Evolutionary conservation across 495 filamentous ascomycete species (phyloP).

Genomic region (Annulohypoxylon moriforme): DNA sequence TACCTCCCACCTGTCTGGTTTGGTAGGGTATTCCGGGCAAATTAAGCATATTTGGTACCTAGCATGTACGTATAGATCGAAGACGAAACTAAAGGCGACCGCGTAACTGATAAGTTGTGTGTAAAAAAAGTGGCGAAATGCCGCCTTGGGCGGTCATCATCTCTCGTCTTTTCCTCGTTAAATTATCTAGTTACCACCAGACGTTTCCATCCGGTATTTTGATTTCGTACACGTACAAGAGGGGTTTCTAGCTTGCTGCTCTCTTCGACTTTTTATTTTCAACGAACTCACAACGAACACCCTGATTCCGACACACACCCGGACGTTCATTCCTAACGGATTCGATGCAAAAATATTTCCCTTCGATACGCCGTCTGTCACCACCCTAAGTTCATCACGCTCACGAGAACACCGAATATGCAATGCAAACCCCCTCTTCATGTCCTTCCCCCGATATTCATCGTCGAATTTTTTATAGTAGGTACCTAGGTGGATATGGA

Average conservation of each 20-base stretch:
- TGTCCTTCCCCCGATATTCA: background rate
- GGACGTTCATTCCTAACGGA: constrained; percentile 6
- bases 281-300: background rate
- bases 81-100: too few relatives aligned
- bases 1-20: too few relatives aligned
- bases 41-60: background rate
- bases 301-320: constrained; percentile 27
- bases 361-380: constrained; percentile 21
- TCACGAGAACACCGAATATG: constrained; percentile 36
- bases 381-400: background rate
- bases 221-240: constrained; percentile 23
- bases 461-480: background rate
- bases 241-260: constrained; percentile 7
- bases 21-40: background rate
- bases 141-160: constrained; percentile 26
- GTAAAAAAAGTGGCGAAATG: constrained; percentile 38
- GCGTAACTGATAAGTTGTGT: too few relatives aligned
- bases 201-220: background rate
- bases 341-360: constrained; percentile 29
- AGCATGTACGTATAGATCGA: too few relatives aligned
- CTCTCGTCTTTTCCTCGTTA: constrained; percentile 33
- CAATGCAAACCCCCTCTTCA: constrained; percentile 29
- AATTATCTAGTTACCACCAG: constrained; percentile 25
- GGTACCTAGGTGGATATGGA: background rate
- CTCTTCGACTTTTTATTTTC: constrained; percentile 10